A percentile compares a stretch with the other conserved stretches of the same genome.
Evolutionary conservation across 2,329 filamentous ascomycete genomes (phyloP).

Genomic region (Talaromyces atroroseus): DNA sequence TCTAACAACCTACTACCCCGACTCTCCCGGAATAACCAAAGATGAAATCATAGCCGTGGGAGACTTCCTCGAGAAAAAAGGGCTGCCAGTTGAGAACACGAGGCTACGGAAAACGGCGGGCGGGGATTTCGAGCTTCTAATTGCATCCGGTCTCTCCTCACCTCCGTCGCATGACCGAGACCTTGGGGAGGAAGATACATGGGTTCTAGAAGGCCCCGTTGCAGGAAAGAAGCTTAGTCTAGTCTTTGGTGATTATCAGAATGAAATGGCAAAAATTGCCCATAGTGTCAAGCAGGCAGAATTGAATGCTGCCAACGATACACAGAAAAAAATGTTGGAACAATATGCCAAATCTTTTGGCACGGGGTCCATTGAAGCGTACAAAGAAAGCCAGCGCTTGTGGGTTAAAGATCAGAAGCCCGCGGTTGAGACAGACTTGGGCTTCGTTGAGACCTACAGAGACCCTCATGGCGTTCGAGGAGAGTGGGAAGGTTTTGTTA

Average conservation of each 20-base stretch:
- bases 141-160: constrained; percentile 61
- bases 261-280: constrained; percentile 64
- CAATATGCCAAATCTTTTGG: constrained; percentile 72
- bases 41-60: constrained; percentile 67
- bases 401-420: constrained; percentile 83
- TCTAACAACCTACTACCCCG: constrained; percentile 76
- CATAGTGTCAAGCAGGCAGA: constrained; percentile 63
- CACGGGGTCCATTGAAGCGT: constrained; percentile 67
- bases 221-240: constrained; percentile 62
- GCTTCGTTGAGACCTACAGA: constrained; percentile 80
- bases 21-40: constrained; percentile 68
- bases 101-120: constrained; percentile 62
- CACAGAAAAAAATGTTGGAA: constrained; percentile 65
- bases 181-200: constrained; percentile 60
- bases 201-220: constrained; percentile 58
- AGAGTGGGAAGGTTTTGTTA: constrained; percentile 82
- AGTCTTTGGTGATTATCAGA: constrained; percentile 67
- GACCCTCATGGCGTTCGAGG: constrained; percentile 75
- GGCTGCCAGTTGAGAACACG: constrained; percentile 69
- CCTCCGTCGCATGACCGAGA: constrained; percentile 62
- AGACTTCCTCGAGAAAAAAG: constrained; percentile 67
- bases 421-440: constrained; percentile 72
- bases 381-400: constrained; percentile 72
- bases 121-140: constrained; percentile 65
- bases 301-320: constrained; percentile 66